Evolutionary conservation across 208 protist species (phyloP).

Genomic region (Acanthamoeba castellanii): DNA sequence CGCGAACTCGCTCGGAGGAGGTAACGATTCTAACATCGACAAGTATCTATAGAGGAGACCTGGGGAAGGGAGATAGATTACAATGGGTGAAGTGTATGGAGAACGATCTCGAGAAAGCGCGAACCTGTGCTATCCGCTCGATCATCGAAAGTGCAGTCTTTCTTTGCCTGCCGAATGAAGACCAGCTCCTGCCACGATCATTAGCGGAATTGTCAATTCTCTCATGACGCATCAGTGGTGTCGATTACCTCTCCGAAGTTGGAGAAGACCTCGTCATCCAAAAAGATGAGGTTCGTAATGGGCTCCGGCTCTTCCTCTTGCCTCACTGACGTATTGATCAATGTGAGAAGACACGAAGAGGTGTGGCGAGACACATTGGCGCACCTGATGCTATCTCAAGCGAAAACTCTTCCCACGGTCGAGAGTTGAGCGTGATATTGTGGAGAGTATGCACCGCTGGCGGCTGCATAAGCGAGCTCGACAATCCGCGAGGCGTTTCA

Average conservation of each 20-base stretch:
- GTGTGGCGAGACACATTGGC: neutral
- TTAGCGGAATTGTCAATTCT: neutral
- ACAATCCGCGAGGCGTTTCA: too few species aligned
- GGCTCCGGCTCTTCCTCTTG: neutral
- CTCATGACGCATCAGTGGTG: neutral
- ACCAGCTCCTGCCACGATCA: neutral
- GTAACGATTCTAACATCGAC: conserved; percentile 32
- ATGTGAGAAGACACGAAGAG: neutral
- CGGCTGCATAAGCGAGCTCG: neutral
- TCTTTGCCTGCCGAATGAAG: conserved; percentile 51
- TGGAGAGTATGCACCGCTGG: neutral
- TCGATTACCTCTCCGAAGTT: neutral
- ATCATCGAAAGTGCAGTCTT: conserved; percentile 33
- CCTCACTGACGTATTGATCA: neutral
- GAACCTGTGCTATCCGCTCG: conserved; percentile 5
- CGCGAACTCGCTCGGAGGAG: neutral
- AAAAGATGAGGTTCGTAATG: conserved; percentile 10
- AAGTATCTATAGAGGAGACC: conserved; percentile 13
- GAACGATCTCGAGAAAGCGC: neutral
- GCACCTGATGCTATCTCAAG: neutral
- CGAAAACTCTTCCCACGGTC: neutral
- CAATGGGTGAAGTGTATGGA: neutral
- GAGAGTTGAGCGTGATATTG: neutral
- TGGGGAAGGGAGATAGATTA: neutral
- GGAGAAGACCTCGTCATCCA: conserved; percentile 22